Evolutionary conservation across 2,329 filamentous ascomycete genomes (phyloP).

Genomic region (Fusarium liriodendri): DNA sequence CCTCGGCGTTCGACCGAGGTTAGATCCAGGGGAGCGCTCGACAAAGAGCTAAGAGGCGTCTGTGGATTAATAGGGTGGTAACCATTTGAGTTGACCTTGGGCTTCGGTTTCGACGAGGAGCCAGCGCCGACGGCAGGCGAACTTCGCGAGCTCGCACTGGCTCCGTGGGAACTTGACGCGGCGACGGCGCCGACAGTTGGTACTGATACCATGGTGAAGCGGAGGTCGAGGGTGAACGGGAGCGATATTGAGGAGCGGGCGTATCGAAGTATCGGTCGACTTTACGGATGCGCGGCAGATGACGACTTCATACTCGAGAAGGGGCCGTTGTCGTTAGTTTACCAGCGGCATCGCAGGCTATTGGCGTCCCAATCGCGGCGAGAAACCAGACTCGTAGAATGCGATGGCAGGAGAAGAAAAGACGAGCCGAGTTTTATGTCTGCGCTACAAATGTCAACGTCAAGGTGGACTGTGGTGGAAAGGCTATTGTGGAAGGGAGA

Average conservation of each 20-base stretch:
- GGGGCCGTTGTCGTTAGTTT: constrained; percentile 40
- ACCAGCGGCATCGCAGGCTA: constrained; percentile 42
- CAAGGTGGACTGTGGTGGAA: constrained; percentile 19
- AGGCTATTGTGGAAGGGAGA: constrained; percentile 27
- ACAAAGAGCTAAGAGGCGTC: constrained; percentile 66
- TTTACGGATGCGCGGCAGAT: constrained; percentile 34
- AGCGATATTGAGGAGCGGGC: background rate
- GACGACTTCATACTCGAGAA: constrained; percentile 41
- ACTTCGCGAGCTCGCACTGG: constrained; percentile 63
- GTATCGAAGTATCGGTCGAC: constrained; percentile 30
- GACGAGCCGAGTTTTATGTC: constrained; percentile 2
- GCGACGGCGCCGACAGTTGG: constrained; percentile 53
- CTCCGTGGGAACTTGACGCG: constrained; percentile 52
- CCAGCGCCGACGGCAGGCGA: constrained; percentile 59
- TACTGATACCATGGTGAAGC: constrained; percentile 53
- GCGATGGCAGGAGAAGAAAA: background rate
- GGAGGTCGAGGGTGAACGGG: constrained; percentile 4
- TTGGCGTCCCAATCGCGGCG: constrained; percentile 29
- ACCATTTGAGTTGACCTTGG: constrained; percentile 65
- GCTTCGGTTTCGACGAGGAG: constrained; percentile 60
- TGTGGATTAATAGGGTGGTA: constrained; percentile 63
- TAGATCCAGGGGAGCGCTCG: constrained; percentile 78
- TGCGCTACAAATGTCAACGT: constrained; percentile 25
- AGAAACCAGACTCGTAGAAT: constrained; percentile 10
- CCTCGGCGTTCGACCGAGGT: constrained; percentile 92